Evolutionary conservation across 208 protist species (phyloP), one percentile per base, ranked within the genome.

Genomic region (Angomonas deanei): DNA sequence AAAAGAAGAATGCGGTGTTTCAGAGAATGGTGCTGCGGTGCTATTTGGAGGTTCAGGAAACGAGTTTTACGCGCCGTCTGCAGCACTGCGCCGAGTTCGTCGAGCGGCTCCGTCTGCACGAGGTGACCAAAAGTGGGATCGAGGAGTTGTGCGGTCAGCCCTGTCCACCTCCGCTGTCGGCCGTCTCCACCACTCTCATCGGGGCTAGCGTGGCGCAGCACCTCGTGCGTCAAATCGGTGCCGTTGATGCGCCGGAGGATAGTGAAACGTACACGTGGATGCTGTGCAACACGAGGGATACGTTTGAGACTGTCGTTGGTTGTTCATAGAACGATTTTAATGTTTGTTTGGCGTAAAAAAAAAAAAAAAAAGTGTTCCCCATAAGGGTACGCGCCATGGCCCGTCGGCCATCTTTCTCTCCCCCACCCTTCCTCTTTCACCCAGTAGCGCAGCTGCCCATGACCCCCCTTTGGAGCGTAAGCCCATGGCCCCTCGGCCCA

Each of bases 131-230:
- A 1, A 24, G 21, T 11, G 68, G 72, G 34, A 64, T 64, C 27
- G 72, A 72, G 65, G 47, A 42, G 47, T 39, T 57, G n/a, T 23
- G 47, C 47, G 39, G 15, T 8, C 11, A 8, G 11, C 11, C 15
- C 11, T 8, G 8, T 8, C 36, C 36, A n/a, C 36, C 11, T 42
- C 36, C 36, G 15, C 8, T 15, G 36, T n/a, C 36, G 36, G 31
- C 36, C 28, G 66, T 84, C 47, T 48, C 54, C 5, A 66, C 61
- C 50, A 82, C 80, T 13, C 39, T 82, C 1, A 75, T 75, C 17
- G 80, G 80, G 32, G 76, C 80, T 54, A 68, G 63, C 27, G 42
- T 80, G 17, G 75, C 80, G 39, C 76, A 82, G 68, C 64, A 80
- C 36, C 31, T 86, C 39, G 75, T 82, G 4, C 11, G n/a, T 11